A percentile compares a stretch with the other conserved stretches of the same genome.
phyloP scores from a whole-genome alignment of 306 rosid species.

The Casuarina cunninghamiana region DNA sequence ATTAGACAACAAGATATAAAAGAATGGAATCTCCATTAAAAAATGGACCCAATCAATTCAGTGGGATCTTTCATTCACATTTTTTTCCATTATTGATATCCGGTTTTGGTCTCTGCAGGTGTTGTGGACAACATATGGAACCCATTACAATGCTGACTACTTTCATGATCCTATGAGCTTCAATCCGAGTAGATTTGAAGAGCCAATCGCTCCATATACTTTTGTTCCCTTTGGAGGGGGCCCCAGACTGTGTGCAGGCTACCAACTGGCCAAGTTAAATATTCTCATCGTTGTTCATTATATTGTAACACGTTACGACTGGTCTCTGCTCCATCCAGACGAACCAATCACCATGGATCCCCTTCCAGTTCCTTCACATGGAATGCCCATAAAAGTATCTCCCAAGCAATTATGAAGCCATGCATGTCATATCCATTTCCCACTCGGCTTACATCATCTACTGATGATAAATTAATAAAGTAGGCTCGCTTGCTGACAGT shows the following conservation, averaged over 20 bases:
- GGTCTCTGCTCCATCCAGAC: conserved; percentile 55
- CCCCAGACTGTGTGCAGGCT: conserved; percentile 84
- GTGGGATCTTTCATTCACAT: no score
- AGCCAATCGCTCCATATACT: conserved; percentile 49
- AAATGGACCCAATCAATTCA: no score
- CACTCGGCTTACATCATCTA: no score
- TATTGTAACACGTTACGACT: conserved; percentile 66
- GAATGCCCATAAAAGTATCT: conserved; percentile 74
- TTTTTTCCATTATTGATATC: no score
- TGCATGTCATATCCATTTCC: no score
- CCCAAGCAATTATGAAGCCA: conserved; percentile 27
- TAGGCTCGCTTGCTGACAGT: no score
- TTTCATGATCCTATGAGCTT: conserved; percentile 65
- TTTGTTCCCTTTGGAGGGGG: conserved; percentile 88
- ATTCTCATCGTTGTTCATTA: conserved; percentile 72
- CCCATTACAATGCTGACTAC: conserved; percentile 61
- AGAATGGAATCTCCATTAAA: no score
- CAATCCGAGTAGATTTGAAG: conserved; percentile 76
- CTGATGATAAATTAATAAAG: no score
- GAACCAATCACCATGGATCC: conserved; percentile 70
- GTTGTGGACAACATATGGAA: conserved; percentile 78
- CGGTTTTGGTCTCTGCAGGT: conserved; percentile 34
- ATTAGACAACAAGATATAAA: no score
- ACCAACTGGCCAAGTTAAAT: conserved; percentile 72
- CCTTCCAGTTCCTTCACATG: conserved; percentile 74